phyloP scores from a whole-genome alignment of 1,284 basidiomycete species.

The Anthracocystis setariae region DNA sequence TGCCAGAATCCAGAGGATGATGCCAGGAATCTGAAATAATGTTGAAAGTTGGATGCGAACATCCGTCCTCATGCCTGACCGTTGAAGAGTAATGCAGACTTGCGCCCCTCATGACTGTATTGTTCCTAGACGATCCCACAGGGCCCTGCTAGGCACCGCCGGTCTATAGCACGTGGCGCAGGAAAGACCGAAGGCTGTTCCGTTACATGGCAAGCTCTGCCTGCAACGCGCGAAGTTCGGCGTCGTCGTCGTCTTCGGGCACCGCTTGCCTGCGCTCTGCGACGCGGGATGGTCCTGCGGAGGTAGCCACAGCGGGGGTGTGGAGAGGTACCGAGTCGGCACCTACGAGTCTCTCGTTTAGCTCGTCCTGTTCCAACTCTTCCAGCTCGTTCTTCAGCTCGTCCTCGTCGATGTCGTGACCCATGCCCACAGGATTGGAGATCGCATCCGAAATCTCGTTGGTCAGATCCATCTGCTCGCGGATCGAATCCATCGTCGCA shows the following conservation, averaged over 20 bases:
- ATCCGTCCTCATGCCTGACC: no score
- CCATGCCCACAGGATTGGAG: constrained; percentile 79
- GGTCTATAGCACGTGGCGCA: background rate
- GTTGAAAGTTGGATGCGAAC: no score
- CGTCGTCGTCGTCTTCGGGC: constrained; percentile 91
- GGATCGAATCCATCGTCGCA: constrained; percentile 86
- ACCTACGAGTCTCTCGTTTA: constrained; percentile 86
- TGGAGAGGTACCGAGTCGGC: constrained; percentile 92
- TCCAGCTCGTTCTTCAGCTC: constrained; percentile 85
- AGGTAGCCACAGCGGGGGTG: constrained; percentile 69
- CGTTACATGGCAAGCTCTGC: constrained; percentile 73
- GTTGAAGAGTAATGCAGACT: no score
- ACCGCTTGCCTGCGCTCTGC: constrained; percentile 70
- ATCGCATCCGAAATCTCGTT: constrained; percentile 96
- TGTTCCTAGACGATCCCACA: no score
- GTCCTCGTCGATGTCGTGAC: constrained; percentile 79
- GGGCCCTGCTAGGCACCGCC: background rate
- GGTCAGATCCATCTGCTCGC: constrained; percentile 92
- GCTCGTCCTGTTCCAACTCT: constrained; percentile 88
- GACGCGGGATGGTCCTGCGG: constrained; percentile 50
- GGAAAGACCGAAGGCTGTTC: no score
- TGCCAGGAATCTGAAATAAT: no score
- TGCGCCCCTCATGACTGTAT: no score
- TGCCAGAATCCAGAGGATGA: no score
- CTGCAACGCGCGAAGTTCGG: constrained; percentile 89